Conservation (phyloP, 805 yeast genomes). For the Metschnikowia chrysomelidarum region DNA sequence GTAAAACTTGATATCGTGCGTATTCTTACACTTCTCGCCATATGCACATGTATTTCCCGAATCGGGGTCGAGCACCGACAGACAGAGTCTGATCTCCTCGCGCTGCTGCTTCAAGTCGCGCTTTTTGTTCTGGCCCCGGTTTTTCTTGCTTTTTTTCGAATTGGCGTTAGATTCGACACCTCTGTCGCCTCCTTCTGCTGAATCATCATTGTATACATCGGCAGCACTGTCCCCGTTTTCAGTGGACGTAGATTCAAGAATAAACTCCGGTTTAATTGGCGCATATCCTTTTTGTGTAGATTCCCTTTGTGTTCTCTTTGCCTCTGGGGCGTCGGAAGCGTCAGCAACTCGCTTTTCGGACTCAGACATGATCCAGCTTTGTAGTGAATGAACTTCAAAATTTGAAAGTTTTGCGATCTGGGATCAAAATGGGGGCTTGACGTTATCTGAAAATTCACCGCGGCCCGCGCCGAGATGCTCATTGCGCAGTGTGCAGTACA, state of each 20-base stretch:
- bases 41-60: constrained; percentile 49
- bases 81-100: constrained; percentile 66
- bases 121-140: constrained; percentile 80
- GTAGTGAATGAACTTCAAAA: too few relatives aligned
- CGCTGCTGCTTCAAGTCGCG: constrained; percentile 70
- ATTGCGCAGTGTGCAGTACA: too few relatives aligned
- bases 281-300: constrained; percentile 59
- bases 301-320: constrained; percentile 21
- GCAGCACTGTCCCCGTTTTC: constrained; percentile 43
- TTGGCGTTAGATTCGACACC: constrained; percentile 21
- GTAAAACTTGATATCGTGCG: constrained; percentile 72
- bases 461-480: constrained; percentile 2
- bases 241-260: constrained; percentile 42
- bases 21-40: constrained; percentile 71
- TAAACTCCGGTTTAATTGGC: constrained; percentile 67
- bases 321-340: constrained; percentile 14
- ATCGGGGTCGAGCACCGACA: constrained; percentile 57
- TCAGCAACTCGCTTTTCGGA: constrained; percentile 21
- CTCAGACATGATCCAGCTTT: constrained; percentile 12
- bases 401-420: too few relatives aligned
- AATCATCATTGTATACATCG: constrained; percentile 43
- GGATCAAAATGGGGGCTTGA: too few relatives aligned
- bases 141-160: constrained; percentile 43
- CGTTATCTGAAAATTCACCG: constrained; percentile 1
- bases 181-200: constrained; percentile 45